Conservation (phyloP, 306 rosid genomes). For the Glycine tomentella region DNA sequence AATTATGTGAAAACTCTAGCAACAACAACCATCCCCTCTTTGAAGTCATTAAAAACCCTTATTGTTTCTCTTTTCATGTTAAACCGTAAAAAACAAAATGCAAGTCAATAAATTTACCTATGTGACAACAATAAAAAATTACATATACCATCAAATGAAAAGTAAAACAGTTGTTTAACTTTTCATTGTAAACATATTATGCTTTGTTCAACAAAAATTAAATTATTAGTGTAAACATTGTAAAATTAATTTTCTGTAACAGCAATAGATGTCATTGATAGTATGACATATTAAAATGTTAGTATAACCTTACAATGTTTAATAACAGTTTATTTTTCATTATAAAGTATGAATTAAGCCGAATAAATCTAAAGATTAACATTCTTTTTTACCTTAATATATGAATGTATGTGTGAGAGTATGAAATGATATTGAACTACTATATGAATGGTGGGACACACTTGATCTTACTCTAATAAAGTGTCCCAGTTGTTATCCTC, state of each 20-base stretch:
- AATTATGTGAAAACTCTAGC: conserved; percentile 86
- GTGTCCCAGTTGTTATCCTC: conserved; percentile 89
- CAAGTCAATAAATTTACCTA: conserved; percentile 18
- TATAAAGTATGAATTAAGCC: neutral
- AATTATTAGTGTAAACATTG: too few species aligned
- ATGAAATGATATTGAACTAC: neutral
- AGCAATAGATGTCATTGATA: neutral
- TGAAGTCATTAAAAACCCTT: conserved; percentile 74
- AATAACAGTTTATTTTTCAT: neutral
- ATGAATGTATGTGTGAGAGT: neutral
- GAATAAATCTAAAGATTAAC: neutral
- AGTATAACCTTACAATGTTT: neutral
- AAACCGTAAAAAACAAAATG: conserved; percentile 56
- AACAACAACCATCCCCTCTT: conserved; percentile 70
- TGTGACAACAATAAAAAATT: neutral
- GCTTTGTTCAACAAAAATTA: too few species aligned
- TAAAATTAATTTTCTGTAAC: neutral
- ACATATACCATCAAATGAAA: neutral
- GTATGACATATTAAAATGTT: neutral
- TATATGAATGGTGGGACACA: conserved; percentile 40
- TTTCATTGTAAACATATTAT: neutral
- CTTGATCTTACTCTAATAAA: conserved; percentile 84
- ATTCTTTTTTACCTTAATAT: neutral
- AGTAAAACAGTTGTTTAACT: neutral
- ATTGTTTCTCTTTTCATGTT: conserved; percentile 83